A percentile compares a stretch with the other conserved stretches of the same genome.
Conservation (phyloP, 495 filamentous ascomycete genomes). For the Podospora pseudoanserina region DNA sequence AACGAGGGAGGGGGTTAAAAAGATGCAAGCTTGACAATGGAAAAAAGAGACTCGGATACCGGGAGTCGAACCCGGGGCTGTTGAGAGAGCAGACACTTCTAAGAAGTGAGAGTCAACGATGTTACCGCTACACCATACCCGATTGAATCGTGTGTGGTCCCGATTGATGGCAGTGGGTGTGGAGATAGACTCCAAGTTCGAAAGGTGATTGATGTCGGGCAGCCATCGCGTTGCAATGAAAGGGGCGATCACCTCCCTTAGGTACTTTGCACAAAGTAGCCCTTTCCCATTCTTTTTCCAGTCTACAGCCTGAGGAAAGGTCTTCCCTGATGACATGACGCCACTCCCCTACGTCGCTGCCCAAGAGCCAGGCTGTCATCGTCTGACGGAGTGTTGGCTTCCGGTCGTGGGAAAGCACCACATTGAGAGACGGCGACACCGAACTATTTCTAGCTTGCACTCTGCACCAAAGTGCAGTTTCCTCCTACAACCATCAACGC, state of each 20-base stretch:
- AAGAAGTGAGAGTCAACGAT: conserved; percentile 18
- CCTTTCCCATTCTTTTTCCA: too few species aligned
- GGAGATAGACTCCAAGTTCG: neutral
- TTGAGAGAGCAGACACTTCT: neutral
- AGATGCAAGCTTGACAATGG: neutral
- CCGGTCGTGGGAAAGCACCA: neutral
- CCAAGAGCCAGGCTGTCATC: too few species aligned
- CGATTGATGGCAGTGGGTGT: neutral
- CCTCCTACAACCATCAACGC: neutral
- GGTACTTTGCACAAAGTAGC: too few species aligned
- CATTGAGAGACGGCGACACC: neutral
- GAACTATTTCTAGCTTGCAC: neutral
- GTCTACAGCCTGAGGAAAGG: too few species aligned
- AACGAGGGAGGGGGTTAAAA: neutral
- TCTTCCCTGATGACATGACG: too few species aligned
- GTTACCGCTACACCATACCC: conserved; percentile 18
- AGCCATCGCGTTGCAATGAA: too few species aligned
- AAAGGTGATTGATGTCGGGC: too few species aligned
- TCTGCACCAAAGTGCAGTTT: neutral
- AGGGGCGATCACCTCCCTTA: too few species aligned
- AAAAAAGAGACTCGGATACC: conserved; percentile 15
- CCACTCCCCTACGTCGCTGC: too few species aligned
- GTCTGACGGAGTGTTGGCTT: too few species aligned
- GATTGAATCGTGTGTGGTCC: conserved; percentile 15
- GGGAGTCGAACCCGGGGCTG: conserved; percentile 13